These are phyloP conservation scores for Trametes cubensis DNA, from an alignment of 768 basidiomycete genomes.

Conservation along the genomic window DNA sequence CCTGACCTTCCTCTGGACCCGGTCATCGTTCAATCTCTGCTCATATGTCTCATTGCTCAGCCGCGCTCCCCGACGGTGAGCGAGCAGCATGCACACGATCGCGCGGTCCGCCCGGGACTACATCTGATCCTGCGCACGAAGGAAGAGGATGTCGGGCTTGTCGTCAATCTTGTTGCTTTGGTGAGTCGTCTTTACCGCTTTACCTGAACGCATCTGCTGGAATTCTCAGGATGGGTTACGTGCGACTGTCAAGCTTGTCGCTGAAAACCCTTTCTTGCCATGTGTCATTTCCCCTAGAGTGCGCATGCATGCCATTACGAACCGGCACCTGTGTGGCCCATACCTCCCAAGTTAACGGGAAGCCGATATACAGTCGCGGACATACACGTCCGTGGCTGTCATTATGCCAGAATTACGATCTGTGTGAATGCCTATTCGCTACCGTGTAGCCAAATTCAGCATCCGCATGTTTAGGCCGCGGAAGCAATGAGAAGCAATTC, in stretches of 20 bases:
- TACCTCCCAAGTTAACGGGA: too few species aligned
- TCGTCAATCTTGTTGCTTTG: conserved; percentile 58
- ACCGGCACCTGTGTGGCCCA: too few species aligned
- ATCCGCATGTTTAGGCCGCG: neutral
- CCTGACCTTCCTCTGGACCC: conserved; percentile 62
- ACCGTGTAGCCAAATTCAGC: conserved; percentile 1
- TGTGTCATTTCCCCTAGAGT: too few species aligned
- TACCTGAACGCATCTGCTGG: too few species aligned
- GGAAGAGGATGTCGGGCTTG: conserved; percentile 64
- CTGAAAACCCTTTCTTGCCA: too few species aligned
- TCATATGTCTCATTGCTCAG: conserved; percentile 61
- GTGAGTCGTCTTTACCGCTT: conserved; percentile 44
- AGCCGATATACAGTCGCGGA: too few species aligned
- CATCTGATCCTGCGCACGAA: conserved; percentile 66
- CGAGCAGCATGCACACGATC: conserved; percentile 2
- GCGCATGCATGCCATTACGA: too few species aligned
- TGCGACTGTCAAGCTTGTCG: too few species aligned
- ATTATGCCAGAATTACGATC: too few species aligned
- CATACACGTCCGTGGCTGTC: too few species aligned
- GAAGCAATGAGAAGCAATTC: too few species aligned
- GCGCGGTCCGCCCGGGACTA: conserved; percentile 44
- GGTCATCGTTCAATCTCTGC: conserved; percentile 64
- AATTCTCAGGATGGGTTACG: too few species aligned
- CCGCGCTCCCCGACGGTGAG: conserved; percentile 14
- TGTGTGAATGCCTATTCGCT: conserved; percentile 8